Evolutionary conservation across 495 filamentous ascomycete species (phyloP), one percentile per base, ranked within the genome.

Genomic region (Penicillium canescens): DNA sequence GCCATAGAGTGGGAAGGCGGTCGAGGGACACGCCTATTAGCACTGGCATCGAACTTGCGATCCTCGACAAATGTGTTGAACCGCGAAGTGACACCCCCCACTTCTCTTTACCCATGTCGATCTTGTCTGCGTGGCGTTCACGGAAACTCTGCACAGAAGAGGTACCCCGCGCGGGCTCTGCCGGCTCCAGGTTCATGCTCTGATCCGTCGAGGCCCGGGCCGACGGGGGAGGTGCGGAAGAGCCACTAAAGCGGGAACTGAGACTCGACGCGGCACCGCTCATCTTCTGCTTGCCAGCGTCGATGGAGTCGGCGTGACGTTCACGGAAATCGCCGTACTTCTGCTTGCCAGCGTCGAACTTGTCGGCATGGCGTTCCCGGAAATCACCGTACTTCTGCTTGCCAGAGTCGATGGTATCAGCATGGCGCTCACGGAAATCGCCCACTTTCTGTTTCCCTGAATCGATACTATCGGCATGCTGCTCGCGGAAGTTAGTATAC

Each of bases 381-480:
- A 92, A 91, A 56, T 85, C 77, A 45, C 78, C 80, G 7, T 84
- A 81, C 12, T 77, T 78, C 61, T 80, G 73, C 63, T 79, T 76
- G 0, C 88, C 89, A 3, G 81, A 71, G 4, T 85, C 79, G 5
- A 91, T 84, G 61, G 91, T 84, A 20, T 86, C 87, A 3, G 83
- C 56, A 40, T 66, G 63, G 12, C 60, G 60, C 13, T 89, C 83
- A 18, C 87, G 85, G 62, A 92, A 91, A 57, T 85, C 77, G 46
- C 78, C 79, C 5, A 84, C 81, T 12, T 77, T 78, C 61, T 81
- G 74, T 64, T 80, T 76, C 0, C 88, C 89, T 3, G 81, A 70
- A 6, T 85, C 79, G 4, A 91, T 84, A 61, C 90, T 83, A 12
- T 86, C 87, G 3, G 83, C 84, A 63, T 91, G 87, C n/a, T 54